A percentile compares a stretch with the other conserved stretches of the same genome.
Evolutionary conservation across 495 filamentous ascomycete genomes (phyloP).

Genomic region (Pseudoneurospora amorphoporcata): DNA sequence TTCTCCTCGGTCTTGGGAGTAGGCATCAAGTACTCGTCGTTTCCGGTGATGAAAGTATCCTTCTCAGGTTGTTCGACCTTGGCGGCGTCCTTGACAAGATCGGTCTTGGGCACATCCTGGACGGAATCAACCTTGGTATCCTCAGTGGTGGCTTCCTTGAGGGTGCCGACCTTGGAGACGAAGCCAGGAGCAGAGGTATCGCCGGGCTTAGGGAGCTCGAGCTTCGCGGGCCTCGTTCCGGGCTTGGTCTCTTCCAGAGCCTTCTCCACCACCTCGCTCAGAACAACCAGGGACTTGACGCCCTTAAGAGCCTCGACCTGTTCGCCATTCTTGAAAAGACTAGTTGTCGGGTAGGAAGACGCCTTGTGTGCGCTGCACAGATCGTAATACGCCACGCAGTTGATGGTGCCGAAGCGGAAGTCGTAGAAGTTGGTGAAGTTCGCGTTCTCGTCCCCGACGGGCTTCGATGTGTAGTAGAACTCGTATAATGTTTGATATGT

Average conservation of each 20-base stretch:
- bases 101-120: neutral
- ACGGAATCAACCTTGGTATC: neutral
- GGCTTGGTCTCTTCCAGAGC: constrained; percentile 68
- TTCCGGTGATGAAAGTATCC: neutral
- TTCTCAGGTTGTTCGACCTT: constrained; percentile 2
- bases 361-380: constrained; percentile 59
- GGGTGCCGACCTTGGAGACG: neutral
- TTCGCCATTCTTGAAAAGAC: constrained; percentile 75
- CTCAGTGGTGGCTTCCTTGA: neutral
- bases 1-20: constrained; percentile 3
- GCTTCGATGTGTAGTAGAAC: constrained; percentile 90
- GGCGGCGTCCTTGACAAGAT: constrained; percentile 6
- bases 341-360: constrained; percentile 58
- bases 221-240: constrained; percentile 56
- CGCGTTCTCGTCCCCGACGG: constrained; percentile 26
- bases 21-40: neutral
- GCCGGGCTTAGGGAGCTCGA: constrained; percentile 31
- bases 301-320: constrained; percentile 50
- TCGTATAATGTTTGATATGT: constrained; percentile 90
- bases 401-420: constrained; percentile 76
- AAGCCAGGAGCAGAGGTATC: constrained; percentile 9
- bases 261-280: constrained; percentile 65
- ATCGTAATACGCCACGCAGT: constrained; percentile 73
- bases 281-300: constrained; percentile 44
- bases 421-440: constrained; percentile 66